Base-by-base conservation (phyloP, 257 asterid species). In the Nicotiana paniculata region DNA sequence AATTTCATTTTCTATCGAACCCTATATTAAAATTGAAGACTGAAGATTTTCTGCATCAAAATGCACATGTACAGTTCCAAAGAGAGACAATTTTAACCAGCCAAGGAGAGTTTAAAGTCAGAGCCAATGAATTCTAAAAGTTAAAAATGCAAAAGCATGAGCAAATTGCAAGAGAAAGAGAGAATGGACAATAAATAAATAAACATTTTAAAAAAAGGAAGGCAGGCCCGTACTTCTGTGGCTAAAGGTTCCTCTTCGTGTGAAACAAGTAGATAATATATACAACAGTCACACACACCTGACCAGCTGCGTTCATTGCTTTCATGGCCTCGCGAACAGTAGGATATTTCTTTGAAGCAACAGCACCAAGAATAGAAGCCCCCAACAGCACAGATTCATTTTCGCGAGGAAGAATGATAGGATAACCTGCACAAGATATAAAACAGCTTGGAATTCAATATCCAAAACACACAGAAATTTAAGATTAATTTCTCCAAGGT, bases 341-440 rank as follows among this genome's bases (percentile, higher is more conserved):
- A 82, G 84, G 77, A 85, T 93, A 92, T 61, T 88, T 91, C 91
- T 94, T 92, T 26, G 99, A 91, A 82, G 99, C 99, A 85, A 96
- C 98, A 81, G 97, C 94, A 84, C 99, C 99, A 84, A 94, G 94
- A 85, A 94, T 96, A 77, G 99, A 95, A 89, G 99, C 97, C 82
- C 99, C 99, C 84, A 96, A 76, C 53, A 96, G 94, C 85, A 96
- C 99, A 0, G 99, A 86, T 82, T 96, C 98, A 70, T 91, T 96
- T 88, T 96, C 99, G 65, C 93, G 89, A 9, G 99, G 99, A 83
- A 96, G 98, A 88, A 90, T 81, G 82, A 93, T 92, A 26, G 97
- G 97, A 77, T 86, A 88, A 79, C 99, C 99, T 96, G 89, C 74
- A 83, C 37, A 84, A 81, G 39, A 16, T 4, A 26, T 26, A 1